phyloP scores from a whole-genome alignment of 345 rosid species.

The Bruguiera parviflora region DNA sequence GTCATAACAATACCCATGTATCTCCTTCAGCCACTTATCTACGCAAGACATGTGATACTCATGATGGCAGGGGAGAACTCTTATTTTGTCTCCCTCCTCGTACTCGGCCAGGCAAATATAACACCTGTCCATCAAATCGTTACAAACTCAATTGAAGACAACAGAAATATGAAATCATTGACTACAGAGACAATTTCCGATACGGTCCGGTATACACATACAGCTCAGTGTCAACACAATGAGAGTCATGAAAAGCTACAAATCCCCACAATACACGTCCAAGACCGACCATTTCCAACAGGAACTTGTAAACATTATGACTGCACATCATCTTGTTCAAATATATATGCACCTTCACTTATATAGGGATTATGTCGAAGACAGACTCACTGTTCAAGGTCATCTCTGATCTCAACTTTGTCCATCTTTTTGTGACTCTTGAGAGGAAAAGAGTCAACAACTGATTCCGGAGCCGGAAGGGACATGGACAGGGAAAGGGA shows the following conservation, averaged over 20 bases:
- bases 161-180: background rate
- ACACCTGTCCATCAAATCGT: constrained; percentile 40
- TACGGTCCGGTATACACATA: too few species aligned
- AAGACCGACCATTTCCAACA: too few species aligned
- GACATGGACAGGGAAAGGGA: constrained; percentile 52
- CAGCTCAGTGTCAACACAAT: background rate
- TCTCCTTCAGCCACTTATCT: constrained; percentile 86
- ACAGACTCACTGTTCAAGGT: constrained; percentile 52
- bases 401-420: constrained; percentile 28
- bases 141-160: background rate
- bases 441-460: constrained; percentile 65
- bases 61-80: constrained; percentile 76
- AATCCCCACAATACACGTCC: background rate
- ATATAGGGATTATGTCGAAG: background rate
- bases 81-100: constrained; percentile 63
- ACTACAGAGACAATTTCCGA: background rate
- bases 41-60: constrained; percentile 76
- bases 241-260: background rate
- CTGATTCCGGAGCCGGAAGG: constrained; percentile 59
- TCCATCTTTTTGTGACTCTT: constrained; percentile 47
- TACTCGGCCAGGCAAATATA: constrained; percentile 70
- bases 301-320: too few species aligned
- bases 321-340: background rate
- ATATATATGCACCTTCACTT: background rate
- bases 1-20: constrained; percentile 50